These are phyloP conservation scores for Tricholoma sp. DNA, from an alignment of 768 basidiomycete genomes.

Conservation along the genomic window DNA sequence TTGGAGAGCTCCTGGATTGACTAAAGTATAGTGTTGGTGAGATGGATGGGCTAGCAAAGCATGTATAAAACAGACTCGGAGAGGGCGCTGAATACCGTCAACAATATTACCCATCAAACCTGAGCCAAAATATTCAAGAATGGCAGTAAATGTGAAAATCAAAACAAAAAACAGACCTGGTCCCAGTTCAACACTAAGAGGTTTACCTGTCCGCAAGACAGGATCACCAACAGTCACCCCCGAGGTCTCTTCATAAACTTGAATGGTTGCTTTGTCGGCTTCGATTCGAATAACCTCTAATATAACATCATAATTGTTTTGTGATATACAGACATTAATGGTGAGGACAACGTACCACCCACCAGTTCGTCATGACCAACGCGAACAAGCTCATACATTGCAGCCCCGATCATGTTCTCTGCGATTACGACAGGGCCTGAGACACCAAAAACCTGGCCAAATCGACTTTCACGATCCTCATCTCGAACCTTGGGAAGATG, in stretches of 20 bases:
- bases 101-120: conserved; percentile 99
- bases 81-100: conserved; percentile 92
- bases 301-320: background rate
- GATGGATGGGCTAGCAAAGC: background rate
- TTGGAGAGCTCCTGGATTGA: conserved; percentile 95
- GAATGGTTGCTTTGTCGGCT: conserved; percentile 95
- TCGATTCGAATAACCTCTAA: conserved; percentile 99
- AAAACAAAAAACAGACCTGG: conserved; percentile 59
- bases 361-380: conserved; percentile 98
- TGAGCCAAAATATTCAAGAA: conserved; percentile 23
- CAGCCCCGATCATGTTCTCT: conserved; percentile 91
- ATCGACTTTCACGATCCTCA: conserved; percentile 84
- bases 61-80: conserved; percentile 52
- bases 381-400: conserved; percentile 97
- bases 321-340: background rate
- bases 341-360: conserved; percentile 59
- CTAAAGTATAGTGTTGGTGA: conserved; percentile 27
- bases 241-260: conserved; percentile 99
- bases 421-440: conserved; percentile 99
- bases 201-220: conserved; percentile 95
- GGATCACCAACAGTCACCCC: conserved; percentile 99
- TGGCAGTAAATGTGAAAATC: background rate
- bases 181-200: conserved; percentile 94
- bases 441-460: conserved; percentile 89
- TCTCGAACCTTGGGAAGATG: conserved; percentile 84